Percentiles rank a stretch among this genome's conserved stretches.
Evolutionary conservation across 208 protist species (phyloP).

Genomic region (Leishmania arabica): DNA sequence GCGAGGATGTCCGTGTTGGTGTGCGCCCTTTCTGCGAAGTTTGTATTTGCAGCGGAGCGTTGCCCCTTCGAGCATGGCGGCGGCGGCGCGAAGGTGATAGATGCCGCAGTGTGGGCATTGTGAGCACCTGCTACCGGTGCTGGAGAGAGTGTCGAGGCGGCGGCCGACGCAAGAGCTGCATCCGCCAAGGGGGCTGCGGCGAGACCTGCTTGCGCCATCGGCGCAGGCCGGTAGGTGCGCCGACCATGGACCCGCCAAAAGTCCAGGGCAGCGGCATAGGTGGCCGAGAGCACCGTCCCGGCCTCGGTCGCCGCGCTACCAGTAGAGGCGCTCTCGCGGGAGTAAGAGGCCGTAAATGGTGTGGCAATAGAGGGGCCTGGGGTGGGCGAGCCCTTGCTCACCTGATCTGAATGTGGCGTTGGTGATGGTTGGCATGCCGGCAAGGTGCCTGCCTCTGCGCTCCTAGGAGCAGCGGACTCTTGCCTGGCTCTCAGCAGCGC

Average conservation of each 20-base stretch:
- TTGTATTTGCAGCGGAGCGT: background rate
- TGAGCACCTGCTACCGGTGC: background rate
- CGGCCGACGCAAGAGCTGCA: background rate
- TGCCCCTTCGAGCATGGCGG: background rate
- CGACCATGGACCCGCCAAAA: conserved; percentile 12
- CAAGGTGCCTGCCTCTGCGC: background rate
- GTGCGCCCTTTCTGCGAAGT: background rate
- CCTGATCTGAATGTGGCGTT: background rate
- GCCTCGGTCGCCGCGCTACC: background rate
- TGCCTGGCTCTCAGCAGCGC: background rate
- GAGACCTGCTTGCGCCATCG: background rate
- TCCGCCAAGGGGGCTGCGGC: background rate
- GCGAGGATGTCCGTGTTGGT: conserved; percentile 10
- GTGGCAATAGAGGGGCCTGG: background rate
- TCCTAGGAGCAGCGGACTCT: background rate
- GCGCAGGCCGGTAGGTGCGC: background rate
- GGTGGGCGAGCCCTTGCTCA: background rate
- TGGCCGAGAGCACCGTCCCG: conserved; percentile 8
- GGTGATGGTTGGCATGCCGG: background rate
- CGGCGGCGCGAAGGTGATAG: background rate
- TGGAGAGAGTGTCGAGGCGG: background rate
- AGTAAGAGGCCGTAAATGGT: background rate
- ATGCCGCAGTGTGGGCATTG: background rate
- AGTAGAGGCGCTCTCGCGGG: background rate
- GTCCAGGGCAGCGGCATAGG: conserved; percentile 9